These are phyloP conservation scores for Juncus inflexus DNA, from an alignment of 176 grass and related monocot genomes.

Conservation along the genomic window DNA sequence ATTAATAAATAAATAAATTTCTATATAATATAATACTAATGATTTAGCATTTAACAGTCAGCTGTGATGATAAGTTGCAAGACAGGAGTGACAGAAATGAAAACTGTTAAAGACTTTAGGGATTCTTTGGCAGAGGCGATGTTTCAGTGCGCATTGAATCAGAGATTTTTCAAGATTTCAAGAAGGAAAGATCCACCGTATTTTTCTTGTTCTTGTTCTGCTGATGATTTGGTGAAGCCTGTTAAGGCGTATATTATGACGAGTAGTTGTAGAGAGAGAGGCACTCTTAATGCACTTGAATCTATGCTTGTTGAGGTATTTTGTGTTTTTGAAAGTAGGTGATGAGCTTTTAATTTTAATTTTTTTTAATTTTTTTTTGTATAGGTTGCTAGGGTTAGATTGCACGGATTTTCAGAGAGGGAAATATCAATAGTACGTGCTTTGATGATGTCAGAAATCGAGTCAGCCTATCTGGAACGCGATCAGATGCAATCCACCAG, in stretches of 20 bases:
- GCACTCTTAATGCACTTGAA: slow-evolving; percentile 87
- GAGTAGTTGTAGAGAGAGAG: slow-evolving; percentile 86
- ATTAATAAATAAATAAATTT: slow-evolving; percentile 7
- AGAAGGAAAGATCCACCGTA: slow-evolving; percentile 80
- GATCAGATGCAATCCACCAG: slow-evolving; percentile 98
- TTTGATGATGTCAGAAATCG: slow-evolving; percentile 99
- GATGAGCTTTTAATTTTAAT: neutral
- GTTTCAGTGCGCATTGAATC: slow-evolving; percentile 97
- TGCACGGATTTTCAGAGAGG: slow-evolving; percentile 97
- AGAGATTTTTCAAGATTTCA: slow-evolving; percentile 97
- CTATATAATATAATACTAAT: slow-evolving; percentile 4
- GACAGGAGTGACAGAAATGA: slow-evolving; percentile 73
- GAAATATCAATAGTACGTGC: slow-evolving; percentile 97
- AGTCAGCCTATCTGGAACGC: slow-evolving; percentile 94
- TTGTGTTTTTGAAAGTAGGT: neutral
- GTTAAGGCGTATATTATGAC: slow-evolving; percentile 98
- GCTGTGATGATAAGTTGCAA: slow-evolving; percentile 98
- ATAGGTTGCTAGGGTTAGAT: slow-evolving; percentile 85
- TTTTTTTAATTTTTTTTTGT: slow-evolving; percentile 22
- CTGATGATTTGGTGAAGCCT: slow-evolving; percentile 77
- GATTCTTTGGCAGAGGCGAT: slow-evolving; percentile 89
- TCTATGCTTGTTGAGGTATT: slow-evolving; percentile 95
- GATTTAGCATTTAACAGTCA: slow-evolving; percentile 48
- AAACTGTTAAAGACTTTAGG: slow-evolving; percentile 81
- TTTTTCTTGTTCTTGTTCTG: slow-evolving; percentile 93